A percentile compares a stretch with the other conserved stretches of the same genome.
Conservation (phyloP, 2,329 filamentous ascomycete species). For the Trichoderma sp. region DNA sequence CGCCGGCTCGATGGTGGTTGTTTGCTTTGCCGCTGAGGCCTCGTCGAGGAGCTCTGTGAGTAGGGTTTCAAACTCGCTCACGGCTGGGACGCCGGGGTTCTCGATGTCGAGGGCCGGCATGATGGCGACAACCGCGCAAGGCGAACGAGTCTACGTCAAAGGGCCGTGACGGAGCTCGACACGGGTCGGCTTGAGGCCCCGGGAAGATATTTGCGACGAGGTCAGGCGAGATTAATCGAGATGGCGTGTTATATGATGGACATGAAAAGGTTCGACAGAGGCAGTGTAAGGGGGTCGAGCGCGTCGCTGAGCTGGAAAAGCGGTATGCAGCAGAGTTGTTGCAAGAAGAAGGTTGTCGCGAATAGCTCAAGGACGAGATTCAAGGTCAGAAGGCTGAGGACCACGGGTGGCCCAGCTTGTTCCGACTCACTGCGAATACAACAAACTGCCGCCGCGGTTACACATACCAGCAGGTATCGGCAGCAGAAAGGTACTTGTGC, state of each 20-base stretch:
- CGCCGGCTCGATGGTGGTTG: slow-evolving; percentile 68
- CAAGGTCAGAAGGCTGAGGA: slow-evolving; percentile 25
- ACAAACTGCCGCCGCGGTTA: not conserved
- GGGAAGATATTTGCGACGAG: not conserved
- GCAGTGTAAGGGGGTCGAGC: not conserved
- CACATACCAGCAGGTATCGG: not conserved
- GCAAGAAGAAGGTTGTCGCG: slow-evolving; percentile 14
- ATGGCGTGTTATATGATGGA: not conserved
- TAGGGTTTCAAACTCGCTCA: slow-evolving; percentile 56
- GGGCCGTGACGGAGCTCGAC: not conserved
- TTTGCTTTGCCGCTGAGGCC: slow-evolving; percentile 61
- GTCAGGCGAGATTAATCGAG: slow-evolving; percentile 3
- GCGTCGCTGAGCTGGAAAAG: not conserved
- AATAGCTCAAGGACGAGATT: slow-evolving; percentile 16
- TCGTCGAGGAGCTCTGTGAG: slow-evolving; percentile 61
- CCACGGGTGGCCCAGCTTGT: not conserved
- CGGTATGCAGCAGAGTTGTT: not conserved
- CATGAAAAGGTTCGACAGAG: not conserved
- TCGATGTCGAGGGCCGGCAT: slow-evolving; percentile 55
- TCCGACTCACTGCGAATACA: slow-evolving; percentile 22
- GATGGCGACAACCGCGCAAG: slow-evolving; percentile 31
- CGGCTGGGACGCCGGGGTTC: slow-evolving; percentile 55
- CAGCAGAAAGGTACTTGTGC: slow-evolving; percentile 18
- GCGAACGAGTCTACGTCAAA: not conserved
- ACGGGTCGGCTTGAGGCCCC: slow-evolving; percentile 2